Evolutionary conservation across 164 flowering plant genomes (phyloP), one percentile per base, ranked within the genome.

Genomic region (Amborella trichopoda): DNA sequence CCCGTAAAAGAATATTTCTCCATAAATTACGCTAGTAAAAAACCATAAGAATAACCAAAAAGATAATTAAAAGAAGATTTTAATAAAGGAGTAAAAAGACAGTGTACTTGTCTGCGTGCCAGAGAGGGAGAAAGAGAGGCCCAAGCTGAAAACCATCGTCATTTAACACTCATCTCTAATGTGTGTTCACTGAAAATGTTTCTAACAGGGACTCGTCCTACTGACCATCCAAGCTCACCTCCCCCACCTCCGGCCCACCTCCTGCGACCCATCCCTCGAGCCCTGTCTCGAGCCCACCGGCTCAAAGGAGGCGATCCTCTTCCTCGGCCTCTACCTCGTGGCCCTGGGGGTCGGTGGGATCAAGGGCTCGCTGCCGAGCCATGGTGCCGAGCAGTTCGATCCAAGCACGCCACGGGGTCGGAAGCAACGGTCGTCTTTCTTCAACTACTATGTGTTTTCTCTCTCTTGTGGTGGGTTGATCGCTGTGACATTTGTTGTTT

Each of bases 341-440:
- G 94, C 94, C 1, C 53, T 83, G 4, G 96, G 96, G 2, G 79
- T 81, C 24, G 96, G 96, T 27, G 96, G 96, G 16, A 77, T 88
- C 20, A 88, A 88, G 62, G 96, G 86, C 6, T 69, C 90, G 0
- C 68, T 88, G 27, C 80, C 88, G 0, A 52, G 86, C 5, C 94
- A 81, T 49, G 96, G 96, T 5, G 94, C 94, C 0, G 81, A 83
- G 65, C 96, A 83, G 52, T 81, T 81, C 45, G 90, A 88, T 52
- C 80, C 79, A 33, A 57, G 30, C 30, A 73, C 68, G 17, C 60
- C 48, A 2, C 54, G 46, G 0, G 88, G 84, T 40, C 67, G 90
- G 68, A 76, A 73, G 60, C 81, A 75, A 26, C 66, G 81, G 61
- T 88, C 94, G 0, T 58, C 72, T 4, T 88, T 77, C 64, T 88